These are phyloP conservation scores for Wickerhamomyces sp. DNA, from an alignment of 1,139 yeast species.

Conservation along the genomic window DNA sequence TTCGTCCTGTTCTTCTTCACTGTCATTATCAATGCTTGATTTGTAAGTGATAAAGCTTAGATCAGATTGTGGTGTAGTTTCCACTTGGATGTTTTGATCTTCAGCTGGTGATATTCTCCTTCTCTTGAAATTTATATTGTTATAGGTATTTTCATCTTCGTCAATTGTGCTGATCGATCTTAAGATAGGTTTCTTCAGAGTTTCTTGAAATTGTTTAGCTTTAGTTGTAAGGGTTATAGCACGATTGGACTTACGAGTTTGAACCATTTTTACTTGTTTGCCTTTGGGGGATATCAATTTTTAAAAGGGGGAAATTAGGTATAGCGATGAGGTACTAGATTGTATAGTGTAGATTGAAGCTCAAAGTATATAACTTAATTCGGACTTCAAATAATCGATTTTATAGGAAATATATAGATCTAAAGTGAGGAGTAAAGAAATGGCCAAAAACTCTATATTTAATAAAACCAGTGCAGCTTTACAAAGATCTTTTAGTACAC, in stretches of 20 bases:
- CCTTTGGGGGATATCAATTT: neutral
- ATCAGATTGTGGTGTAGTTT: neutral
- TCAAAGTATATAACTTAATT: no score
- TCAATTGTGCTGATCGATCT: slow-evolving; percentile 25
- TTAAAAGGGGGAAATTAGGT: neutral
- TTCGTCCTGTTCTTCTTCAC: slow-evolving; percentile 3
- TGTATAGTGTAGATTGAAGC: neutral
- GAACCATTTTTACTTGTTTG: slow-evolving; percentile 10
- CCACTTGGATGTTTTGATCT: neutral
- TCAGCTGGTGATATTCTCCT: slow-evolving; percentile 16
- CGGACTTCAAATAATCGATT: no score
- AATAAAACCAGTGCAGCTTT: no score
- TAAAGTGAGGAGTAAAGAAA: no score
- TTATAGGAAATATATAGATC: no score
- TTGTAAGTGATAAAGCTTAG: neutral
- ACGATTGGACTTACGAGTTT: slow-evolving; percentile 26
- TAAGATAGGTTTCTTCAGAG: slow-evolving; percentile 20
- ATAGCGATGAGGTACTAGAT: neutral
- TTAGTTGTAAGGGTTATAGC: slow-evolving; percentile 20
- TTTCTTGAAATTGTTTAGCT: slow-evolving; percentile 24
- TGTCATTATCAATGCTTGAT: neutral
- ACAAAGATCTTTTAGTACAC: no score
- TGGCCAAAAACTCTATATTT: neutral
- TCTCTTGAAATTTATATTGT: slow-evolving; percentile 23
- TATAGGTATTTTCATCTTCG: slow-evolving; percentile 24